Base-by-base conservation (phyloP, 352 stramenopile genomes). In the Globisporangium iwayamae region DNA sequence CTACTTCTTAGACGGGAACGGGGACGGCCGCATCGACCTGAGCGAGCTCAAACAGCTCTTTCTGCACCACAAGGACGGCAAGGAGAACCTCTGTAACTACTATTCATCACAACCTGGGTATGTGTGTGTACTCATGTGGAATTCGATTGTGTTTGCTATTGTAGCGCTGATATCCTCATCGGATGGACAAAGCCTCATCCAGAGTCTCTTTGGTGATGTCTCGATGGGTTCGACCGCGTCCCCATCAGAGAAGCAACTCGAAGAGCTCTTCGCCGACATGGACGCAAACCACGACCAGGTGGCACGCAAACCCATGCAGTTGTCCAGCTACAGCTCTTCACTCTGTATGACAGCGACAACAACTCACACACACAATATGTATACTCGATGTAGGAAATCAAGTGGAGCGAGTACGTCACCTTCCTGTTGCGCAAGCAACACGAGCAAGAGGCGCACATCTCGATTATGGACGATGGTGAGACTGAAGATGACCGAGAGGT, bases 351-450 rank as follows among this genome's bases (percentile, higher is more conserved):
- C 25, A 28, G 25, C 25, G 25, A 28, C 25, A 28, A 28, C 25
- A 28, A 28, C 25, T 28, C 25, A 28, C 25, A 28, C 1, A 28
- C 25, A 28, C 32, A 32, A 43, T 5, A 32, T 18, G 2, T 2
- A 28, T 58, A 34, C 16, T 57, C 65, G 43, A 30, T 41, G 3
- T 36, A 87, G 75, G 63, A 68, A 18, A 74, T 87, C 14, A 70
- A 83, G 50, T 90, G 81, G 81, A 30, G 59, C n/a, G 79, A 90
- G 38, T 90, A 81, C 70, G 63, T 90, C 16, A 62, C 61, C 11
- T 87, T 86, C 53, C 58, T 90, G 0, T 54, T 71, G 28, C 20
- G 47, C n/a, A 71, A 68, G 38, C 56, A 72, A 46, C 61, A 67
- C 16, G 32, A 58, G 16, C 56, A 52, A 34, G 56, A 55, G 4